Conservation (phyloP, 2,329 filamentous ascomycete species). For the Ascochyta lentis region DNA sequence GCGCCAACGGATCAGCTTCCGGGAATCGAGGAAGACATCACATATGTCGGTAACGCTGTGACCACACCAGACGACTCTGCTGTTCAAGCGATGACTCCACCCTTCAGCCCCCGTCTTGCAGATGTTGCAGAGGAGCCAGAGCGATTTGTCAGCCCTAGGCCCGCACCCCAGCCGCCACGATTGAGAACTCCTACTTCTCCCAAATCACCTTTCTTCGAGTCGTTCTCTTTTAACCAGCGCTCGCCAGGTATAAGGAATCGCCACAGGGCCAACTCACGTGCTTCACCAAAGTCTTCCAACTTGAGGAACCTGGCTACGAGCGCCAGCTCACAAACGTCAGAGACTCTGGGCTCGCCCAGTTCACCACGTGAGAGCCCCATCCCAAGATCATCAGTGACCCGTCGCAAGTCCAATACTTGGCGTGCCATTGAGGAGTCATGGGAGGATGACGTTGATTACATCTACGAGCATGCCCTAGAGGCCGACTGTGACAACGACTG, state of each 20-base stretch:
- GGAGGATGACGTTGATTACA: slow-evolving; percentile 69
- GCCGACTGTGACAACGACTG: slow-evolving; percentile 68
- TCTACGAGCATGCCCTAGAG: slow-evolving; percentile 66
- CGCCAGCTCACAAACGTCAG: slow-evolving; percentile 52
- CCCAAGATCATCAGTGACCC: slow-evolving; percentile 27
- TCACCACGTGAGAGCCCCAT: slow-evolving; percentile 34
- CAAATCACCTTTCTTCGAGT: slow-evolving; percentile 36
- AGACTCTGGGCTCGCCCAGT: slow-evolving; percentile 54
- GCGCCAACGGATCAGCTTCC: slow-evolving; percentile 27
- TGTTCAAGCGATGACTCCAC: slow-evolving; percentile 48
- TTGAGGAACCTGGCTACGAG: slow-evolving; percentile 34
- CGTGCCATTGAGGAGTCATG: slow-evolving; percentile 56
- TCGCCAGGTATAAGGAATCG: slow-evolving; percentile 28
- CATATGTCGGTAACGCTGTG: slow-evolving; percentile 49
- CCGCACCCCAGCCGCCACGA: slow-evolving; percentile 41
- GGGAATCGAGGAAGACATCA: slow-evolving; percentile 39
- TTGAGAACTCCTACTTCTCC: slow-evolving; percentile 33
- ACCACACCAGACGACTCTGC: slow-evolving; percentile 53
- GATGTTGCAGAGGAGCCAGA: slow-evolving; percentile 49
- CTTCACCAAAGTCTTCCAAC: slow-evolving; percentile 32
- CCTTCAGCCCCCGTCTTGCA: slow-evolving; percentile 49
- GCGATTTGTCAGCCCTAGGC: slow-evolving; percentile 41
- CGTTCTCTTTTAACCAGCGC: slow-evolving; percentile 37
- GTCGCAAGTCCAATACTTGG: slow-evolving; percentile 45
- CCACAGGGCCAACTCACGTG: slow-evolving; percentile 30